Conservation (phyloP, 148 eudicot species). For the Pouteria glomerata region DNA sequence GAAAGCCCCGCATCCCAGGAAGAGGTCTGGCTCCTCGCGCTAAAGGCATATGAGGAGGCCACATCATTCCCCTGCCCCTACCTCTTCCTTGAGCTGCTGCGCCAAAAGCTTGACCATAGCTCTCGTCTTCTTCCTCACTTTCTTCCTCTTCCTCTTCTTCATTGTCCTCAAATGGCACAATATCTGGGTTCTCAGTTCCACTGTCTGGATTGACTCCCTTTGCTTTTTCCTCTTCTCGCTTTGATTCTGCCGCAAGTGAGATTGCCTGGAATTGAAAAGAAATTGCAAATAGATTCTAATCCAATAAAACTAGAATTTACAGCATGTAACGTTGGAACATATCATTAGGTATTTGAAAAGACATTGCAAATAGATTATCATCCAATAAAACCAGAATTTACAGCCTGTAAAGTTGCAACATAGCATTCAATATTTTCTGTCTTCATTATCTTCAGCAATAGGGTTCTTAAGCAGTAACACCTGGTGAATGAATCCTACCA, state of each 20-base stretch:
- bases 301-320: background rate
- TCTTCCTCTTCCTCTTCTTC: slow-evolving; percentile 97
- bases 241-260: slow-evolving; percentile 71
- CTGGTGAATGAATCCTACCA: background rate
- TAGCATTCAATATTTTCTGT: background rate
- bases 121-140: slow-evolving; percentile 87
- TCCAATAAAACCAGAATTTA: background rate
- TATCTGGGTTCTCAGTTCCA: slow-evolving; percentile 76
- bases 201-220: slow-evolving; percentile 73
- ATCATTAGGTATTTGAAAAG: background rate
- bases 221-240: slow-evolving; percentile 89
- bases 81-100: slow-evolving; percentile 66
- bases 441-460: background rate
- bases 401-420: background rate
- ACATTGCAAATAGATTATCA: background rate
- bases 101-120: slow-evolving; percentile 38
- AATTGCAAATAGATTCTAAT: background rate
- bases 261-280: slow-evolving; percentile 44
- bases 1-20: slow-evolving; percentile 75
- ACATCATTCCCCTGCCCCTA: slow-evolving; percentile 85
- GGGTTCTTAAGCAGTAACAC: background rate
- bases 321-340: background rate
- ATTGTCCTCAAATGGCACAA: slow-evolving; percentile 91
- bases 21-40: slow-evolving; percentile 64
- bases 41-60: slow-evolving; percentile 82